Base-by-base conservation (phyloP, 805 yeast genomes). In the Ogataea degrootiae region DNA sequence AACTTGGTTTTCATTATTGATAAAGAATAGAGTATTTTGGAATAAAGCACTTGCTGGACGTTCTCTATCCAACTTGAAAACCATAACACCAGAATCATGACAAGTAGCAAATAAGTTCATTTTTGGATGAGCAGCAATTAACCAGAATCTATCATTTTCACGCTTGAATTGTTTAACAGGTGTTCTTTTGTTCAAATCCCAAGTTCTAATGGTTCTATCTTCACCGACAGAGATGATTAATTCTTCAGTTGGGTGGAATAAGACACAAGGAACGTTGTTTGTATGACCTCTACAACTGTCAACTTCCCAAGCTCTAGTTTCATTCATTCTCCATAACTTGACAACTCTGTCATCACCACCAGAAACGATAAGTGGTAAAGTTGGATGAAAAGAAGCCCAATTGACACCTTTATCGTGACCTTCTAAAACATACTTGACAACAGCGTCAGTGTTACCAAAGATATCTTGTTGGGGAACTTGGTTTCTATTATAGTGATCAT, bases 371-470 rank as follows among this genome's bases (percentile, higher is more conserved):
- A 94, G 76, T 14, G 98, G 98, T 64, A 90, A 76, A 22, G 92
- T 89, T 41, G 99, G 99, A 66, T 94, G 99, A 81, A 95, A 95
- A 12, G 96, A 75, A 19, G 97, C 98, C 96, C 96, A 94, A 66
- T 94, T 92, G 61, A 94, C 99, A 65, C 98, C 98, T 66, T 96
- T 85, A 61, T 94, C 96, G 66, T 94, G 99, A 44, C 99, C 99
- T 67, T 95, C 98, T 51, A 94, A 76, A 17, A 94, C 96, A 65
- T 87, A 94, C 70, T 95, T 94, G 49, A 92, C 97, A 50, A 89
- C 83, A 37, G 96, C 96, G 65, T 90, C 96, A 19, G 88, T 85
- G 66, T 87, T 87, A 46, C 97, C 97, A 70, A 94, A 94, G 43
- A 91, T 85, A 63, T 94, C 98, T 68, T 87, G 96, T 60, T 87